Evolutionary conservation across 1,139 yeast genomes (phyloP).

Genomic region (Casaregolazyma lundiana): DNA sequence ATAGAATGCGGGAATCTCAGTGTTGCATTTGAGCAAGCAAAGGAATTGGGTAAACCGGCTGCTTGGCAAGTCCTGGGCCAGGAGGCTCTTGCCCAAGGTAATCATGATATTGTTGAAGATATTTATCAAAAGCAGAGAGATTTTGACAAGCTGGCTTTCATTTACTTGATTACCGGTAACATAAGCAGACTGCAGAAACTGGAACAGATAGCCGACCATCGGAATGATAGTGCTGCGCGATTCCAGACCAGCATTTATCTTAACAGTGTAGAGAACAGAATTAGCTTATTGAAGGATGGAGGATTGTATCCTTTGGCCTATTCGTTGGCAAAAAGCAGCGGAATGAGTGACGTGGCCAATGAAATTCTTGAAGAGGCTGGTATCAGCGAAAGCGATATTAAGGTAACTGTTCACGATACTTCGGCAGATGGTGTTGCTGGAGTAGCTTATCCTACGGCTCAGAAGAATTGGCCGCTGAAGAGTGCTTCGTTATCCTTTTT

Average conservation of each 20-base stretch:
- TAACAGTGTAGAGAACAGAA: conserved; percentile 71
- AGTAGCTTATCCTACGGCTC: conserved; percentile 43
- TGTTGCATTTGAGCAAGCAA: conserved; percentile 88
- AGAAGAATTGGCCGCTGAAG: conserved; percentile 77
- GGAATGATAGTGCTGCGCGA: conserved; percentile 76
- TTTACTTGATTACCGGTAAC: conserved; percentile 83
- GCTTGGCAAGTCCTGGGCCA: conserved; percentile 81
- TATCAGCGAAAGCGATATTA: conserved; percentile 57
- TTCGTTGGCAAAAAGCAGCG: conserved; percentile 85
- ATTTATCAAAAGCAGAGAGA: conserved; percentile 83
- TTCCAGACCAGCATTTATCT: conserved; percentile 79
- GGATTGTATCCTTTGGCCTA: conserved; percentile 90
- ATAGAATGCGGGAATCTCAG: conserved; percentile 85
- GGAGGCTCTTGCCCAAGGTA: conserved; percentile 89
- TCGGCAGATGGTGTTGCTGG: conserved; percentile 40
- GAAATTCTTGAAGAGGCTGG: conserved; percentile 63
- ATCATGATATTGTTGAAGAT: conserved; percentile 76
- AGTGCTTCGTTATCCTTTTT: conserved; percentile 71
- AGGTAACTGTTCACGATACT: conserved; percentile 44
- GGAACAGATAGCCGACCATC: conserved; percentile 85
- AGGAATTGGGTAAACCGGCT: conserved; percentile 58
- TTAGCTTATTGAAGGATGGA: conserved; percentile 66
- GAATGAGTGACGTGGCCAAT: conserved; percentile 69
- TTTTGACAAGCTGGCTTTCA: conserved; percentile 84
- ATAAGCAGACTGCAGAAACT: conserved; percentile 67